Evolutionary conservation across 805 yeast genomes (phyloP), one percentile per base, ranked within the genome.

Genomic region (Dipodascus geniculatus): DNA sequence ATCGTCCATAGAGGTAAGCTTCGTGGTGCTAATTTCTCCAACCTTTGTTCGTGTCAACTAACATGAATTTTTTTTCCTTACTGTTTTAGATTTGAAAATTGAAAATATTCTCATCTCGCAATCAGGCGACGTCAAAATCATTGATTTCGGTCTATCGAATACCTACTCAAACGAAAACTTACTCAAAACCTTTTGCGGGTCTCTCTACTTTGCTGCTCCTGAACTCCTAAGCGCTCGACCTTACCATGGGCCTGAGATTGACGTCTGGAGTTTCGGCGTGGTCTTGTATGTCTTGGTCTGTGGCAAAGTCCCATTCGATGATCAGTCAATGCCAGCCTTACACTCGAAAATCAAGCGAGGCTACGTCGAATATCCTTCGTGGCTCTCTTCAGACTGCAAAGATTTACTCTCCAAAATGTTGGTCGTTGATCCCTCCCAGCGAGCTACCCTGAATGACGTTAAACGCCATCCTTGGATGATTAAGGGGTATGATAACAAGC

Each of bases 301-400:
- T 67, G 99, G 99, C 53, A 90, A 88, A 67, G 98, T 93, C 14
- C 99, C 99, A 6, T 93, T 93, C 67, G 99, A 93, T 68, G 98
- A 93, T 65, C 95, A 88, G 63, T 82, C 87, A 60, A 95, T 95
- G 58, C 83, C 90, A 49, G 90, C 86, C 1, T 74, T 93, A 61
- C 99, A 93, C 67, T 95, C 88, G 58, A 90, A 90, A 68, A 93
- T 93, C 66, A 93, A 91, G 66, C 79, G 82, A 60, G 99, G 98
- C 44, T 76, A 81, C 57, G 96, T 93, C 9, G 96, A 89, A 59
- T 93, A 93, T 67, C 98, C 99, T 4, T 76, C 78, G 38, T 82
- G 82, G 70, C 71, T 93, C 50, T 83, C 95, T 3, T 74, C 78
- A 31, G 95, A 87, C 59, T 91, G 95, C 65, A 77, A 84, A 3